Conservation (phyloP, 139 green algal species). For the Pseudopediastrum boryanum region DNA sequence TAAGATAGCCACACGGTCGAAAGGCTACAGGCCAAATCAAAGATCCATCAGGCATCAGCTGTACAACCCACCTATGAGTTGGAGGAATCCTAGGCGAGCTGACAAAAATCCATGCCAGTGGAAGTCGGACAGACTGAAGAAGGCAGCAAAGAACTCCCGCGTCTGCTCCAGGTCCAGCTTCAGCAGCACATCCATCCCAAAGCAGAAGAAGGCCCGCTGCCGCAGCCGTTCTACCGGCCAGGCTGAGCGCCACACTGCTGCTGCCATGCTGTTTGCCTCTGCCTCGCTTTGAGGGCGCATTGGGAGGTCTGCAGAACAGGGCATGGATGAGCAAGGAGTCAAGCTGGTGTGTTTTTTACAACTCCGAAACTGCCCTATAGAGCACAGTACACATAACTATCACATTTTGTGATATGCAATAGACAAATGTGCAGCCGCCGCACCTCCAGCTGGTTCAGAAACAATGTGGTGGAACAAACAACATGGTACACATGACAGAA, state of each 20-base stretch:
- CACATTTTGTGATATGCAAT: too few relatives aligned
- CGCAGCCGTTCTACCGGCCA: slow-evolving; percentile 90
- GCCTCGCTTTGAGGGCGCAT: slow-evolving; percentile 50
- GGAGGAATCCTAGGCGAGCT: slow-evolving; percentile 73
- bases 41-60: background rate
- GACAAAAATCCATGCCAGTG: slow-evolving; percentile 99
- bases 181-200: slow-evolving; percentile 96
- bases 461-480: too few relatives aligned
- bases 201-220: slow-evolving; percentile 95
- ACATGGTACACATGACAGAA: too few relatives aligned
- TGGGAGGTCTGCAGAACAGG: slow-evolving; percentile 5
- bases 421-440: too few relatives aligned
- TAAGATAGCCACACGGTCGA: background rate
- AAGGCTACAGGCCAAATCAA: background rate
- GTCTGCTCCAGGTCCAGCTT: slow-evolving; percentile 85
- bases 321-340: background rate
- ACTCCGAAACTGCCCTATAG: too few relatives aligned
- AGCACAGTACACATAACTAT: too few relatives aligned
- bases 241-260: slow-evolving; percentile 79
- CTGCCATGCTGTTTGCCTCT: slow-evolving; percentile 61
- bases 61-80: slow-evolving; percentile 63
- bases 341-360: background rate
- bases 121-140: slow-evolving; percentile 90
- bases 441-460: too few relatives aligned
- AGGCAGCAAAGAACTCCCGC: slow-evolving; percentile 94